A percentile compares a stretch with the other conserved stretches of the same genome.
These are phyloP conservation scores for Emergomyces africanus DNA, from an alignment of 2,329 filamentous ascomycete genomes.

Conservation along the genomic window DNA sequence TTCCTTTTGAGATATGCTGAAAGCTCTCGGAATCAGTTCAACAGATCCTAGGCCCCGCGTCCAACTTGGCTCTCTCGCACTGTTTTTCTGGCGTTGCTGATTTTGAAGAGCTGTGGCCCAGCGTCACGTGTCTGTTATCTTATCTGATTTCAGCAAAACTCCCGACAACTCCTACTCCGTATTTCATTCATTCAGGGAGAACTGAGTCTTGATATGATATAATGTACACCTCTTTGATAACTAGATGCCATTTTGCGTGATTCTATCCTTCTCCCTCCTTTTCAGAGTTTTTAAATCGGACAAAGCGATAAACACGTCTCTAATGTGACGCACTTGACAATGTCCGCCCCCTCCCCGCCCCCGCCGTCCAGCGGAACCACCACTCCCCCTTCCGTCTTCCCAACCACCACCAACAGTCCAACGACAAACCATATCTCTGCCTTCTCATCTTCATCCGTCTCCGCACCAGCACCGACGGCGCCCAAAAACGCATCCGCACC, in stretches of 20 bases:
- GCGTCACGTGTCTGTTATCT: background rate
- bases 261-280: too few species aligned
- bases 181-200: background rate
- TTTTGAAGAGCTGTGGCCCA: background rate
- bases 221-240: background rate
- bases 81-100: background rate
- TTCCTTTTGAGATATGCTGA: background rate
- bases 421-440: background rate
- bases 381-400: slow-evolving; percentile 5
- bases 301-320: background rate
- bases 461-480: background rate
- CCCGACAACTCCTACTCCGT: background rate
- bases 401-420: slow-evolving; percentile 1
- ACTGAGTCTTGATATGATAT: background rate
- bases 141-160: background rate
- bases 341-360: background rate
- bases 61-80: background rate
- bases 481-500: background rate
- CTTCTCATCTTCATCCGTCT: background rate
- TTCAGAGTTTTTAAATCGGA: background rate
- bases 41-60: background rate
- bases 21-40: background rate
- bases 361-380: slow-evolving; percentile 2
- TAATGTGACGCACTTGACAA: background rate
- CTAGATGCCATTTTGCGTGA: background rate